Evolutionary conservation across 164 flowering plant species (phyloP).

Genomic region (Magnolia kwangsiensis): DNA sequence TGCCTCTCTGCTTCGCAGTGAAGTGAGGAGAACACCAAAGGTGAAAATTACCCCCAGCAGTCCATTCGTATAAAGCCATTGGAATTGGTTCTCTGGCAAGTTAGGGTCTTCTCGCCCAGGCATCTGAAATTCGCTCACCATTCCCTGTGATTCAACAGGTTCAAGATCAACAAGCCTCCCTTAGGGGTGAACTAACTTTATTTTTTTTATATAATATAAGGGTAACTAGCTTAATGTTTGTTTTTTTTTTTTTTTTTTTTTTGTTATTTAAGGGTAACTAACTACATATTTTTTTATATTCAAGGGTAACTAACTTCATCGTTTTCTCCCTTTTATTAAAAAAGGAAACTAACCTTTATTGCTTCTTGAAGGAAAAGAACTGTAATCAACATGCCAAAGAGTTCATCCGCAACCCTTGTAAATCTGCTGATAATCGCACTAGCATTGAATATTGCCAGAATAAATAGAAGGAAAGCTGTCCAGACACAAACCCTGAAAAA

Average conservation of each 20-base stretch:
- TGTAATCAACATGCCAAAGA: constrained; percentile 56
- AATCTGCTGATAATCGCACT: constrained; percentile 41
- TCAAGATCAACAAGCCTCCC: not conserved
- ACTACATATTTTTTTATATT: not conserved
- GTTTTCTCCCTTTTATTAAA: not conserved
- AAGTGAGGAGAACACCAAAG: constrained; percentile 45
- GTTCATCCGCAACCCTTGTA: constrained; percentile 62
- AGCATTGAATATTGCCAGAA: constrained; percentile 59
- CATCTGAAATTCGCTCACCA: constrained; percentile 38
- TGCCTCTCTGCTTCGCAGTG: constrained; percentile 57
- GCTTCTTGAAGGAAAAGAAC: constrained; percentile 57
- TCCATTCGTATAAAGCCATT: constrained; percentile 52
- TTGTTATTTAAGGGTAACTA: not conserved
- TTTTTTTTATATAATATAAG: too few species aligned
- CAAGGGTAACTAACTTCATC: not conserved
- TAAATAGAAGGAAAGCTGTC: constrained; percentile 49
- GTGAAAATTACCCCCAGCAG: constrained; percentile 43
- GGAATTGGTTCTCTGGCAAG: constrained; percentile 29
- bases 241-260: not conserved
- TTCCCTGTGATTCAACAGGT: constrained; percentile 31
- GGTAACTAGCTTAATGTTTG: too few species aligned
- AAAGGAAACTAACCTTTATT: constrained; percentile 32
- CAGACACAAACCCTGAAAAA: constrained; percentile 53
- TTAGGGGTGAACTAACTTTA: not conserved
- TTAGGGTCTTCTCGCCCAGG: constrained; percentile 25